Evolutionary conservation across 768 basidiomycete species (phyloP), one percentile per base, ranked within the genome.

Genomic region (Lentinula edodes): DNA sequence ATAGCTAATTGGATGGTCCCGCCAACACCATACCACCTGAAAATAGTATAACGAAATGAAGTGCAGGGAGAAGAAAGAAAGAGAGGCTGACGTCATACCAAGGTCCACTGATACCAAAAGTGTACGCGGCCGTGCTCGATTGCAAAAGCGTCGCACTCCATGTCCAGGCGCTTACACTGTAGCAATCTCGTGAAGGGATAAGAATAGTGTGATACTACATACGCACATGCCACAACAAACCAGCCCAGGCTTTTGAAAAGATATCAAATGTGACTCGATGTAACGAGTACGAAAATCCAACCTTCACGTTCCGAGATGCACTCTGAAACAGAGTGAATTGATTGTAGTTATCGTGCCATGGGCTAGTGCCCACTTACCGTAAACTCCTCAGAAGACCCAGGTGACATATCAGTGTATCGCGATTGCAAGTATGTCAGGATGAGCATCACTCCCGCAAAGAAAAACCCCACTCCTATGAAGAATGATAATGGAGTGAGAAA

Each of bases 71-170:
- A 23, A n/a, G 3, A 38, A 23, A n/a, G 3, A 38, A 28, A 20
- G 16, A 23, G 39, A 18, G 51, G 18, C 46, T 36, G 5, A 12
- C 7, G 35, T 20, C 63, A 52, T 61, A 81, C 78, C 79, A 82
- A 38, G 80, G 79, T 12, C 82, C 82, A 62, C 80, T 80, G 20
- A 80, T 73, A 15, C 81, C 82, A 52, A 79, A 83, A 1, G 77
- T 77, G 63, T 83, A 82, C 3, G 80, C 80, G 0, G 78, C 80
- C 0, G 81, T 82, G 56, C 79, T 79, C 0, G 81, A 82, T 61
- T 81, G 80, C n/a, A 83, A 72, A 13, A 83, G 73, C 0, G 82
- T 83, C 0, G 82, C 82, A 54, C 81, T 82, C 82, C 81, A 83
- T 12, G 82, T 84, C 82, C 80, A 82, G 0, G 82, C 82, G 59